Evolutionary conservation across 495 filamentous ascomycete species (phyloP), one percentile per base, ranked within the genome.

Genomic region (Ascobolus immersus): DNA sequence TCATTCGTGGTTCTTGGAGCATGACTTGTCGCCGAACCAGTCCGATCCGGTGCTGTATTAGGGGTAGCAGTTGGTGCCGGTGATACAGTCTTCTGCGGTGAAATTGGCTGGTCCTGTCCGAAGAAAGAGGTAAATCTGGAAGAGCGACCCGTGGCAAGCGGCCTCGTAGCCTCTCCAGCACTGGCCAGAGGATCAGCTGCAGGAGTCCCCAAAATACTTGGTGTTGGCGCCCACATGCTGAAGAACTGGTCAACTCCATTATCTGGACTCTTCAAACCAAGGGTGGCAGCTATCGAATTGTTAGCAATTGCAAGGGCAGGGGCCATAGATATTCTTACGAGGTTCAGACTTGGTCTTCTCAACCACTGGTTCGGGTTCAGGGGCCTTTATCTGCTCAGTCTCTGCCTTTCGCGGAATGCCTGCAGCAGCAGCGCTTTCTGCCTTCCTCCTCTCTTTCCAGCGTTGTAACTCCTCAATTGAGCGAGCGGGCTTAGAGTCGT

Each of bases 371-470:
- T 28, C 41, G 2, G 49, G 37, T 24, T 43, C 44, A 18, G 59
- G 50, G 24, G 44, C 52, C 49, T 66, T 69, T 38, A 67, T 62
- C 23, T 53, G 62, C 4, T 36, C n/a, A n/a, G n/a, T n/a, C n/a
- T n/a, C n/a, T n/a, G n/a, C n/a, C n/a, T n/a, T n/a, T n/a, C n/a
- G n/a, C n/a, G n/a, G n/a, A n/a, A n/a, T n/a, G n/a, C n/a, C n/a
- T n/a, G n/a, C n/a, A n/a, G n/a, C n/a, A n/a, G n/a, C n/a, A n/a
- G n/a, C n/a, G n/a, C n/a, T n/a, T n/a, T n/a, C n/a, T n/a, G 71
- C 69, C 50, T 84, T 91, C 82, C 90, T 89, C 32, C 57, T 60
- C 42, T 86, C 77, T 55, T 93, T 92, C 69, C 89, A 96, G 38
- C 73, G 73, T 53, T 92, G 73, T 51, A 96, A 94, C 35, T 94